Base-by-base conservation (phyloP, 2,329 filamentous ascomycete genomes). In the Calonectria ilicicola region DNA sequence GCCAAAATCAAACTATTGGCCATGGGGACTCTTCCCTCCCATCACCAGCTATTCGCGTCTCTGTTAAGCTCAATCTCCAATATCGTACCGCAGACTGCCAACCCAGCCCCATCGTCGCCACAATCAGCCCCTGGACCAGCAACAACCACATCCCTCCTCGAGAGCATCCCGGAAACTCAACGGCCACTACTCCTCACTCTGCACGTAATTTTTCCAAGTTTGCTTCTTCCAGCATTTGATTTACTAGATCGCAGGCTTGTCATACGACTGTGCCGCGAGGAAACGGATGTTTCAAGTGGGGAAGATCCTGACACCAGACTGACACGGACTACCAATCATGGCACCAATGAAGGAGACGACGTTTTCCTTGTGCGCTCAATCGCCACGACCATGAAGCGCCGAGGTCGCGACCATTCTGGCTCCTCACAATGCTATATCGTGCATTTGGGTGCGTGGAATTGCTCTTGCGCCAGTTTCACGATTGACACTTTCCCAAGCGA, bases 201-300 rank as follows among this genome's bases (percentile, higher is more conserved):
- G 0, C 96, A 98, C 84, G 93, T 95, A 40, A 86, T 98, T 17
- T 97, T 97, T 80, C 95, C 95, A 0, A 91, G 91, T 74, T 90
- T 95, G 67, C 85, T 98, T 2, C 91, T 98, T 1, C 94, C 95
- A 3, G 95, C 96, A 0, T 88, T 99, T 3, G 96, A 98, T 82
- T 88, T 98, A 0, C 88, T 99, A 1, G 97, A 99, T 82, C 90
- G 95, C 29, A 86, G 89, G 3, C 89, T 97, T 0, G 91, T 98
- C 40, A 91, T 88, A 7, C 88, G 91, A 1, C 83, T 92, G 5
- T 68, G 70, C 32, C 68, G 74, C 23, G 35, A 29, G 10, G 56
- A 53, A n/a, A 23, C 26, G 44, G 42, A 35, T 53, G 42, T 27
- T 60, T 21, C 21, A 19, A 27, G 35, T 60, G 53, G 53, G 14